phyloP scores from a whole-genome alignment of 768 basidiomycete species.

The Serendipita sp. region DNA sequence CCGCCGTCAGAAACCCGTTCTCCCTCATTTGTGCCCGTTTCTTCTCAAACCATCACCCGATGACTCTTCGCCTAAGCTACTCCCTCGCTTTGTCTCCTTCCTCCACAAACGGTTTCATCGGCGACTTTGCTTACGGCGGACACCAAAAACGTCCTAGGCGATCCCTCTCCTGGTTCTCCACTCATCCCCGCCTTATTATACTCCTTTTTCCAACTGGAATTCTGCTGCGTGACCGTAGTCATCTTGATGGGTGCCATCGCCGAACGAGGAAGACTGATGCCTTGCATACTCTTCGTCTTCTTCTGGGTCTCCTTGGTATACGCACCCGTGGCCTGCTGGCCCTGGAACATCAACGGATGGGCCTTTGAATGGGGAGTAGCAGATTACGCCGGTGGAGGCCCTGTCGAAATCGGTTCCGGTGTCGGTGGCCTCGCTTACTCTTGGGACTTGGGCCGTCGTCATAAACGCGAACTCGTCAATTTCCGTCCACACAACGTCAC shows the following conservation, averaged over 20 bases:
- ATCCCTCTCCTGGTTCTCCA: conserved; percentile 63
- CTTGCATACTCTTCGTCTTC: conserved; percentile 67
- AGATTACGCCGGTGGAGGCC: conserved; percentile 84
- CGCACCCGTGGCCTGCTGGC: conserved; percentile 76
- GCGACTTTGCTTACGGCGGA: conserved; percentile 66
- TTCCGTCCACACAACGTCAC: conserved; percentile 84
- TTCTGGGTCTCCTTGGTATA: conserved; percentile 79
- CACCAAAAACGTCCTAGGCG: conserved; percentile 48
- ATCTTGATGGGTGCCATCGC: conserved; percentile 67
- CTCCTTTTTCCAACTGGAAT: conserved; percentile 78
- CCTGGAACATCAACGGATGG: conserved; percentile 74
- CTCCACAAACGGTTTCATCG: conserved; percentile 59
- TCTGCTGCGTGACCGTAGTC: conserved; percentile 63
- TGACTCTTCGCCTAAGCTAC: conserved; percentile 56
- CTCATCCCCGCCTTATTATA: conserved; percentile 72
- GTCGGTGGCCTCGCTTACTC: conserved; percentile 74
- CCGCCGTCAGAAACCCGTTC: conserved; percentile 48
- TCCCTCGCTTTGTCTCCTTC: conserved; percentile 68
- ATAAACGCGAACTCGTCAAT: conserved; percentile 52
- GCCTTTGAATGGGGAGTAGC: conserved; percentile 68
- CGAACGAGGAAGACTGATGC: conserved; percentile 65
- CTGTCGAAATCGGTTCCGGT: conserved; percentile 78
- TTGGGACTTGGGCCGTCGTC: conserved; percentile 70
- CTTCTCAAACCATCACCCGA: conserved; percentile 69
- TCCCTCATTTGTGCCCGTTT: conserved; percentile 62